phyloP scores from a whole-genome alignment of 306 rosid species.

The Gleditsia sinensis region DNA sequence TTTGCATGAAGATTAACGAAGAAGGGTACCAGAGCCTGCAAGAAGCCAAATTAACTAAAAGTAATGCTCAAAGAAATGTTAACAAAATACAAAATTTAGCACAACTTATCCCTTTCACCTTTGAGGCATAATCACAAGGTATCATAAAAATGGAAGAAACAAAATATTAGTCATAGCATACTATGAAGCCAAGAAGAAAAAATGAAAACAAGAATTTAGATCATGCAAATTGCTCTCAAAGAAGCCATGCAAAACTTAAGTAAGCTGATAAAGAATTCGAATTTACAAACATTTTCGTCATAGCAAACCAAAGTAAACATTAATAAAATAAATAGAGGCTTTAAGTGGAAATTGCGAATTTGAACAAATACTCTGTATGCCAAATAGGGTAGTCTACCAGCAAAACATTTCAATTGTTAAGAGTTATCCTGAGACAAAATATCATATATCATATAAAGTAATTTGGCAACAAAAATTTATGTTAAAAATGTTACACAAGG shows the following conservation, averaged over 20 bases:
- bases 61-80: slow-evolving; percentile 8
- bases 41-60: slow-evolving; percentile 30
- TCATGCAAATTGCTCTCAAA: background rate
- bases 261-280: background rate
- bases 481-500: background rate
- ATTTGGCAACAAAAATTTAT: background rate
- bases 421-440: background rate
- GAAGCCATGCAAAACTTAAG: slow-evolving; percentile 10
- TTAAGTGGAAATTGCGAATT: background rate
- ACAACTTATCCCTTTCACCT: background rate
- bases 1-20: slow-evolving; percentile 61
- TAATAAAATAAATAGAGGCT: background rate
- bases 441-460: background rate
- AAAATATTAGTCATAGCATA: background rate
- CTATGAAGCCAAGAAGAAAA: slow-evolving; percentile 18
- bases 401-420: background rate
- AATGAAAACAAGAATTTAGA: background rate
- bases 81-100: slow-evolving; percentile 3
- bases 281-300: background rate
- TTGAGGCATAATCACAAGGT: slow-evolving; percentile 4
- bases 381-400: background rate
- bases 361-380: background rate
- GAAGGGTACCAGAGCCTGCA: slow-evolving; percentile 84
- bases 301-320: background rate
- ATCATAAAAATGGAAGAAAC: background rate